These are phyloP conservation scores for Plenodomus lindquistii DNA, from an alignment of 2,329 filamentous ascomycete genomes.

Conservation along the genomic window DNA sequence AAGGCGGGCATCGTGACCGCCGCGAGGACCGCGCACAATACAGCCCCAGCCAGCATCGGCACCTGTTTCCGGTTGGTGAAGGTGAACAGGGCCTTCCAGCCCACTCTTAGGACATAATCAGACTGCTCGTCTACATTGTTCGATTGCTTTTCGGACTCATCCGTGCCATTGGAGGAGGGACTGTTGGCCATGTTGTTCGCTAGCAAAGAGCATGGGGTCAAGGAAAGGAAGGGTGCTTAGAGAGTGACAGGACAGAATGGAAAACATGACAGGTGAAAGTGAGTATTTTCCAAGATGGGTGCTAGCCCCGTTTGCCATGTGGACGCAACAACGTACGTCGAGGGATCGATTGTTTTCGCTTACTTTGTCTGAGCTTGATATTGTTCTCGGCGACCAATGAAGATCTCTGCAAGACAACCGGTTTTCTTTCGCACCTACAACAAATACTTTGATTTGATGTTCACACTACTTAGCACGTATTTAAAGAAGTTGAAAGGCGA, in stretches of 20 bases:
- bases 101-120: conserved; percentile 20
- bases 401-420: not conserved
- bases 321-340: not conserved
- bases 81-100: conserved; percentile 66
- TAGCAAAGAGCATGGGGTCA: not conserved
- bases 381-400: conserved; percentile 34
- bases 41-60: conserved; percentile 57
- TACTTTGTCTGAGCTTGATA: conserved; percentile 37
- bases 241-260: conserved; percentile 1
- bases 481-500: not conserved
- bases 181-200: conserved; percentile 18
- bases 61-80: conserved; percentile 70
- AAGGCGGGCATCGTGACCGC: conserved; percentile 68
- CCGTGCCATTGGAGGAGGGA: conserved; percentile 10
- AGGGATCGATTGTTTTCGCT: conserved; percentile 10
- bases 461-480: not conserved
- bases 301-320: conserved; percentile 14
- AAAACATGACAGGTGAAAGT: conserved; percentile 12
- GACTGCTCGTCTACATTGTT: conserved; percentile 23
- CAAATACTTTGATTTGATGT: not conserved
- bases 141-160: conserved; percentile 15
- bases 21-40: conserved; percentile 60
- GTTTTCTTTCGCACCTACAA: not conserved
- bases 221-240: not conserved
- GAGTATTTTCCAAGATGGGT: conserved; percentile 18